phyloP scores from a whole-genome alignment of 441 rosid genomes.

The Heliophila coronopifolia region DNA sequence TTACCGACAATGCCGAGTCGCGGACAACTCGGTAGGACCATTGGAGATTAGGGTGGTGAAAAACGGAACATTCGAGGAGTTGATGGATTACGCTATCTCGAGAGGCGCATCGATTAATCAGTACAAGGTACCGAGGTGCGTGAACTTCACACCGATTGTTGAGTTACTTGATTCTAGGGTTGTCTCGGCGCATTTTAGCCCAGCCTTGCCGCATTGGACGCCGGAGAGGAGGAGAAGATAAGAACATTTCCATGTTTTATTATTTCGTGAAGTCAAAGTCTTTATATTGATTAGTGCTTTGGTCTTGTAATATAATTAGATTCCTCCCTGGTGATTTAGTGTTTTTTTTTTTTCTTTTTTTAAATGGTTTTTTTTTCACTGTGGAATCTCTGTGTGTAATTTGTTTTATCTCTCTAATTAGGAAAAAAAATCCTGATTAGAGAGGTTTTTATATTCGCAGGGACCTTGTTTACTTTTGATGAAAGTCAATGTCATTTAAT shows the following conservation, averaged over 20 bases:
- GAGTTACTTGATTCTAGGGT: slow-evolving; percentile 80
- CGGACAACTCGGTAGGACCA: slow-evolving; percentile 73
- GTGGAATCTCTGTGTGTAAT: slow-evolving; percentile 25
- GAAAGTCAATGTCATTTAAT: slow-evolving; percentile 10
- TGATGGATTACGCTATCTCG: slow-evolving; percentile 89
- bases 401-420: slow-evolving; percentile 25
- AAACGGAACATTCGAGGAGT: slow-evolving; percentile 83
- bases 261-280: slow-evolving; percentile 28
- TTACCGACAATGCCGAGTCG: slow-evolving; percentile 72
- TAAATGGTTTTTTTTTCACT: slow-evolving; percentile 1
- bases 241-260: slow-evolving; percentile 11
- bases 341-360: not conserved
- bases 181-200: slow-evolving; percentile 59
- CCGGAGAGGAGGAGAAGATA: slow-evolving; percentile 49
- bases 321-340: slow-evolving; percentile 18
- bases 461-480: slow-evolving; percentile 24
- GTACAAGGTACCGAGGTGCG: slow-evolving; percentile 90
- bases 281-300: slow-evolving; percentile 21
- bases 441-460: slow-evolving; percentile 29
- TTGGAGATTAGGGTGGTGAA: slow-evolving; percentile 72
- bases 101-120: slow-evolving; percentile 91
- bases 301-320: slow-evolving; percentile 31
- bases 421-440: slow-evolving; percentile 22
- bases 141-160: slow-evolving; percentile 73
- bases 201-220: slow-evolving; percentile 63